Conservation (phyloP, 2,329 filamentous ascomycete genomes). For the Elsinoe perseae region DNA sequence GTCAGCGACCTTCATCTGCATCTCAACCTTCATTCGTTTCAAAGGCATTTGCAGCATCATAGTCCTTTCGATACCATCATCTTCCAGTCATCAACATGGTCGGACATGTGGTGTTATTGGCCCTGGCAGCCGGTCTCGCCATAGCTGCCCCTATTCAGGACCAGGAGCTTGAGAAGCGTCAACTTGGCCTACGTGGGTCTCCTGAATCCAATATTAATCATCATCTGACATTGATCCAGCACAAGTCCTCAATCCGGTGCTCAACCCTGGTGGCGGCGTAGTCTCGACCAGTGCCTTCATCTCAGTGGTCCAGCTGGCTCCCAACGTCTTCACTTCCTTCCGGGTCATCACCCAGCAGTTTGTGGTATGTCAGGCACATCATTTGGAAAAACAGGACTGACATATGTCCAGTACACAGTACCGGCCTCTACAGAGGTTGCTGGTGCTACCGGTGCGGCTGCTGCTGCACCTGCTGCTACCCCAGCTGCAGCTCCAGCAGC, state of each 20-base stretch:
- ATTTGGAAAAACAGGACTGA: constrained; percentile 54
- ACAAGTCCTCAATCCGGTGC: background rate
- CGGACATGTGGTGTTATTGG: background rate
- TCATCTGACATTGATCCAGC: background rate
- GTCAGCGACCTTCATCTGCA: constrained; percentile 25
- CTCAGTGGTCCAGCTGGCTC: constrained; percentile 11
- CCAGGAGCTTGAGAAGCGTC: constrained; percentile 4
- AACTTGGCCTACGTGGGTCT: constrained; percentile 4
- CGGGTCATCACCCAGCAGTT: constrained; percentile 13
- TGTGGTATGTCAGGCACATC: background rate
- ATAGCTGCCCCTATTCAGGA: background rate
- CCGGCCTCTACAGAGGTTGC: constrained; percentile 55
- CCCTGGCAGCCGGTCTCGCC: constrained; percentile 10
- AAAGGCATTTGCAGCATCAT: constrained; percentile 30
- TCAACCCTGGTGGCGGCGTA: background rate
- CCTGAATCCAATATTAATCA: background rate
- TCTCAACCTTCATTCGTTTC: constrained; percentile 59
- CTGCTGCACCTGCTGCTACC: constrained; percentile 55
- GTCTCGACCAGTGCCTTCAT: background rate
- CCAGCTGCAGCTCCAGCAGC: constrained; percentile 8
- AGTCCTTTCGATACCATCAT: background rate
- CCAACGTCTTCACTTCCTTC: constrained; percentile 15
- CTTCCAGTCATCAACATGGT: background rate
- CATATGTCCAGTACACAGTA: constrained; percentile 50
- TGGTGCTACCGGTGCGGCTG: constrained; percentile 58